Conservation (phyloP, 345 rosid species). For the Eucalyptus polybractea region DNA sequence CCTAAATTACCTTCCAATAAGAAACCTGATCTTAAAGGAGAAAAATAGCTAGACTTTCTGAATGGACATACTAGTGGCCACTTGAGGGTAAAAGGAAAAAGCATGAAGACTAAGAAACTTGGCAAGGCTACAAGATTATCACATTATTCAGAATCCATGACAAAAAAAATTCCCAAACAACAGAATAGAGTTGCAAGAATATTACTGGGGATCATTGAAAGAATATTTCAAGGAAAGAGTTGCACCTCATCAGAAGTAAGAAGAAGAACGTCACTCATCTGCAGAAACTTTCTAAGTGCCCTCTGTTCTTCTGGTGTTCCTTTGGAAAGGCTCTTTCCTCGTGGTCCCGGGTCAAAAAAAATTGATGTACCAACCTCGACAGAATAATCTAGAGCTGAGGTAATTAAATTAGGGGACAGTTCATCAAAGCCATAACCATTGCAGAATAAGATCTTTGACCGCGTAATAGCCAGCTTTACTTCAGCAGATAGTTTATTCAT, state of each 20-base stretch:
- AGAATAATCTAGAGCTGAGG: conserved; percentile 63
- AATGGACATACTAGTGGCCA: not conserved
- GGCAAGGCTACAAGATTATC: not conserved
- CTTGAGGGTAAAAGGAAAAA: not conserved
- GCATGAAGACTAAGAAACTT: not conserved
- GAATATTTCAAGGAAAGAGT: not conserved
- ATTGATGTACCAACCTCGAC: conserved; percentile 72
- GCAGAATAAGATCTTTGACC: conserved; percentile 60
- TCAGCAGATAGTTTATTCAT: conserved; percentile 51
- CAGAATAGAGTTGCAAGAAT: not conserved
- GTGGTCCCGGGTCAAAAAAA: conserved; percentile 99
- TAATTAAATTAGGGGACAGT: conserved; percentile 50
- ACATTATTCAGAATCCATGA: not conserved
- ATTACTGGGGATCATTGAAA: not conserved
- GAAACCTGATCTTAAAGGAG: not conserved
- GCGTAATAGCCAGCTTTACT: conserved; percentile 65
- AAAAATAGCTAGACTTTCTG: not conserved
- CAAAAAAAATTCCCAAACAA: not conserved
- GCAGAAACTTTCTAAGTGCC: conserved; percentile 55
- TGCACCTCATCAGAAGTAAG: conserved; percentile 88
- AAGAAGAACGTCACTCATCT: conserved; percentile 90
- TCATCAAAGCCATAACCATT: conserved; percentile 98
- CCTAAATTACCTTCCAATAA: not conserved
- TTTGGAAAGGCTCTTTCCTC: conserved; percentile 73
- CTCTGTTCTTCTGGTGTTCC: conserved; percentile 69